These are phyloP conservation scores for Malbranchea cinnamomea DNA, from an alignment of 2,329 filamentous ascomycete genomes.

Conservation along the genomic window DNA sequence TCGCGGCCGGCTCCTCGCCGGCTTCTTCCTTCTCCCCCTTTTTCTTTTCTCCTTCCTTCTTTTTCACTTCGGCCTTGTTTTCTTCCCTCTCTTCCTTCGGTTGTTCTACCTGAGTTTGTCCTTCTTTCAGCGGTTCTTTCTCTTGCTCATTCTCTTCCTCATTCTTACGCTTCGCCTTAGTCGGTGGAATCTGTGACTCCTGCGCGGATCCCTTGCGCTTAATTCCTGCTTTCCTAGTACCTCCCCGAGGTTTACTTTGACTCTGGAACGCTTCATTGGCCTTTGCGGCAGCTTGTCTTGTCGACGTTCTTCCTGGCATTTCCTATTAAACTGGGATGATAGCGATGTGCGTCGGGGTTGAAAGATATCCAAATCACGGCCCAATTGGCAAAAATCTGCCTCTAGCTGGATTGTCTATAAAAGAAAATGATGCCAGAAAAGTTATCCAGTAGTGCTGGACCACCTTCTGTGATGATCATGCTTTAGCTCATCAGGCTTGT, in stretches of 20 bases:
- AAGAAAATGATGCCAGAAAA: no score
- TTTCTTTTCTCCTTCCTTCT: slow-evolving; percentile 6
- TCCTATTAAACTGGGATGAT: no score
- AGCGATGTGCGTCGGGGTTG: no score
- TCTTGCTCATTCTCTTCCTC: slow-evolving; percentile 4
- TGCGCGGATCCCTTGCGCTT: slow-evolving; percentile 25
- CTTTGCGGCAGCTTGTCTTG: slow-evolving; percentile 29
- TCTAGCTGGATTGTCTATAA: no score
- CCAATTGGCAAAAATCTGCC: no score
- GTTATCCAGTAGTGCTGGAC: no score
- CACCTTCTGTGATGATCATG: no score
- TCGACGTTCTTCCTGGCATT: slow-evolving; percentile 24
- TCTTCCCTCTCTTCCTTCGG: slow-evolving; percentile 14
- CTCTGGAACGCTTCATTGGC: slow-evolving; percentile 28
- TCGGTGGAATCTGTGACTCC: slow-evolving; percentile 13
- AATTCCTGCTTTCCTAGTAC: slow-evolving; percentile 15
- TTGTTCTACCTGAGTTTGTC: slow-evolving; percentile 5
- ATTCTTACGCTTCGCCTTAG: slow-evolving; percentile 26
- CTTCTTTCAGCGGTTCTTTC: slow-evolving; percentile 3
- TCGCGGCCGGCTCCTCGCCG: slow-evolving; percentile 7
- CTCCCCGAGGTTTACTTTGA: slow-evolving; percentile 17
- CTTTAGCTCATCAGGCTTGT: no score
- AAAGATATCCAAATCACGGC: no score
- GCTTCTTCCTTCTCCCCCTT: slow-evolving; percentile 9
- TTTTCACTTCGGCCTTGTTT: slow-evolving; percentile 5